Evolutionary conservation across 2,329 filamentous ascomycete species (phyloP).

Genomic region (Colletotrichum graminicola): DNA sequence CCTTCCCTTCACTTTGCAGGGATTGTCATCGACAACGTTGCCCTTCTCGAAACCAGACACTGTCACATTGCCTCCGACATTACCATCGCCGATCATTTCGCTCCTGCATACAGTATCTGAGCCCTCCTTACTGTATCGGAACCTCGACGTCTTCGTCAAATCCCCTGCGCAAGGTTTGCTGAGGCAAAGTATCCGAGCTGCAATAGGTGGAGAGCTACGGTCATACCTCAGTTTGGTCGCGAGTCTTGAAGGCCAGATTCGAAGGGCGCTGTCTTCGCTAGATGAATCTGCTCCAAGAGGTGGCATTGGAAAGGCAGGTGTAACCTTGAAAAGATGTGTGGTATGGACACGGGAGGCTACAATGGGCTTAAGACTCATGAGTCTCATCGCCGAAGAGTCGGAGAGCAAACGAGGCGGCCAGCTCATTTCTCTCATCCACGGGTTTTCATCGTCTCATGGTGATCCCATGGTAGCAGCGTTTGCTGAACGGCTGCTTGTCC

Average conservation of each 20-base stretch:
- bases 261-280: constrained; percentile 81
- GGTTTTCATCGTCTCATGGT: constrained; percentile 92
- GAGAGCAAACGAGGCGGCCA: constrained; percentile 87
- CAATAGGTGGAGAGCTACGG: constrained; percentile 85
- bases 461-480: constrained; percentile 95
- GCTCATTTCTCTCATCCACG: constrained; percentile 92
- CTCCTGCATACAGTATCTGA: constrained; percentile 91
- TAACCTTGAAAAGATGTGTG: constrained; percentile 94
- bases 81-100: constrained; percentile 87
- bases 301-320: constrained; percentile 85
- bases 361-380: constrained; percentile 94
- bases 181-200: constrained; percentile 90
- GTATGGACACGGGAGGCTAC: constrained; percentile 98
- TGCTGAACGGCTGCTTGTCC: constrained; percentile 86
- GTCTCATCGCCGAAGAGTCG: constrained; percentile 91
- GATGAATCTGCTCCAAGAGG: constrained; percentile 75
- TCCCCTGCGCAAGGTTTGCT: constrained; percentile 86
- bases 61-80: constrained; percentile 80
- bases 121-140: constrained; percentile 90
- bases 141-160: constrained; percentile 84
- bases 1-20: constrained; percentile 92
- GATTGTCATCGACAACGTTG: constrained; percentile 87
- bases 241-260: constrained; percentile 91
- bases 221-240: constrained; percentile 93
- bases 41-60: constrained; percentile 78